These are phyloP conservation scores for Fusarium pilosicola DNA, from an alignment of 2,329 filamentous ascomycete genomes.

Conservation along the genomic window DNA sequence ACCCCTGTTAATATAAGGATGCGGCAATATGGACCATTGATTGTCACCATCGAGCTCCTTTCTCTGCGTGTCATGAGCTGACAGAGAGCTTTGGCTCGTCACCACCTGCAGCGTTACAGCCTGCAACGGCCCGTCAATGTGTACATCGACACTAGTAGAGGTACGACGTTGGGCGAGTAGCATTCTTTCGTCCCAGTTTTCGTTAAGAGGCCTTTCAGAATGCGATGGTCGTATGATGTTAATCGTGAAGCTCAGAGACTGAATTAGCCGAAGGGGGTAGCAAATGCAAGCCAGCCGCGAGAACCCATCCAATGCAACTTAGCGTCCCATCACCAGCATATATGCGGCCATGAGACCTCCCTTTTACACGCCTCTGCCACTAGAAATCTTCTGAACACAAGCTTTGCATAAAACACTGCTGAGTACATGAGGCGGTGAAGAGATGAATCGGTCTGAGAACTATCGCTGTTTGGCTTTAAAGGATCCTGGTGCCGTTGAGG, in stretches of 20 bases:
- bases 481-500: conserved; percentile 30
- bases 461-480: conserved; percentile 37
- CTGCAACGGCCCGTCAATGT: conserved; percentile 30
- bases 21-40: conserved; percentile 30
- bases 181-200: conserved; percentile 2
- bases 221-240: conserved; percentile 40
- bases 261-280: conserved; percentile 31
- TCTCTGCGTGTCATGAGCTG: conserved; percentile 14
- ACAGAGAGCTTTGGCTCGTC: conserved; percentile 1
- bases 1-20: conserved; percentile 29
- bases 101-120: conserved; percentile 12
- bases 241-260: conserved; percentile 1
- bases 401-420: conserved; percentile 39
- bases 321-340: conserved; percentile 40
- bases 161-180: neutral
- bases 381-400: conserved; percentile 24
- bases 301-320: conserved; percentile 42
- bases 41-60: conserved; percentile 10
- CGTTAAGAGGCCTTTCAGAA: conserved; percentile 3
- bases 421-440: conserved; percentile 44
- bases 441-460: conserved; percentile 36
- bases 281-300: conserved; percentile 41
- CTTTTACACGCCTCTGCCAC: conserved; percentile 37
- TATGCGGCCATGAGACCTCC: conserved; percentile 39
- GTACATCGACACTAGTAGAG: conserved; percentile 7